Conservation (phyloP, 1,284 basidiomycete genomes). For the Tylopilus sp. region DNA sequence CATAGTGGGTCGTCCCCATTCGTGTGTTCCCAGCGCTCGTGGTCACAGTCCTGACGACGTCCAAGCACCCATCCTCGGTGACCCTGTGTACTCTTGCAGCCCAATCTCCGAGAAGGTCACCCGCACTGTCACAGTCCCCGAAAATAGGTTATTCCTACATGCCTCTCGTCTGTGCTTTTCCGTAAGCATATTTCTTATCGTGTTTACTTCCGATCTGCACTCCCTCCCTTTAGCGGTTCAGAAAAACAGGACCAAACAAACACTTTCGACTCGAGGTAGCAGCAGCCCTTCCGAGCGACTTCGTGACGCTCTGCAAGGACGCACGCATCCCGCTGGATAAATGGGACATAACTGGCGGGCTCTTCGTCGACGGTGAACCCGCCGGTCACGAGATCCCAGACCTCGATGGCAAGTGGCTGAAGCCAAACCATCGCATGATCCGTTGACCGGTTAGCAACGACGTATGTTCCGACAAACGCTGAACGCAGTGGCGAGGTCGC, state of each 20-base stretch:
- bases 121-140: conserved; percentile 36
- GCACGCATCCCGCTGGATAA: conserved; percentile 39
- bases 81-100: conserved; percentile 44
- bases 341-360: conserved; percentile 40
- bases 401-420: conserved; percentile 42
- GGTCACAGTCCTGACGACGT: conserved; percentile 10
- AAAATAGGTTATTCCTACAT: conserved; percentile 56
- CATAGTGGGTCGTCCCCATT: conserved; percentile 37
- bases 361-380: conserved; percentile 44
- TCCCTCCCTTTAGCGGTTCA: conserved; percentile 47
- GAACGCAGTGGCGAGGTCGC: neutral
- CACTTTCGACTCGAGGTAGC: conserved; percentile 47
- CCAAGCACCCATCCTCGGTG: conserved; percentile 64
- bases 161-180: conserved; percentile 52
- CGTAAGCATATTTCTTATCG: conserved; percentile 36
- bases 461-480: conserved; percentile 7
- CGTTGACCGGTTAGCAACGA: conserved; percentile 10
- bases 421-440: conserved; percentile 12
- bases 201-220: neutral
- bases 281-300: conserved; percentile 53
- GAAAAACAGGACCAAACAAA: conserved; percentile 40
- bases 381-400: conserved; percentile 36
- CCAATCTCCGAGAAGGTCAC: conserved; percentile 32
- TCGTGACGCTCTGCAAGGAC: conserved; percentile 44
- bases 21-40: neutral